Conservation (phyloP, 441 rosid genomes). For the Sinapis alba region DNA sequence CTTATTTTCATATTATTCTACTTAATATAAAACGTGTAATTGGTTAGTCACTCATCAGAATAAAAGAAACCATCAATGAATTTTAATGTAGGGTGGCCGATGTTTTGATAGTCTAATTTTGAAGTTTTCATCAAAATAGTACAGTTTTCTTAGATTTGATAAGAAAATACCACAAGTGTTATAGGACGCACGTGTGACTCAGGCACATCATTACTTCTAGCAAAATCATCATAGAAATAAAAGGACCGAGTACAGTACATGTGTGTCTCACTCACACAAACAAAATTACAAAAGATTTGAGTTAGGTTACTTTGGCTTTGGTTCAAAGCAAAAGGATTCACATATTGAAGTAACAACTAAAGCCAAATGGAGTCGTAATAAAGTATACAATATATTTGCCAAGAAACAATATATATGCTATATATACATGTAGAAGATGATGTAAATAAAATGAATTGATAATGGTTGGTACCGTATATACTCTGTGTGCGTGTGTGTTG, state of each 20-base stretch:
- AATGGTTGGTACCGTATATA: conserved; percentile 23
- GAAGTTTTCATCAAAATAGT: neutral
- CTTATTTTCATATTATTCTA: neutral
- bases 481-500: conserved; percentile 5
- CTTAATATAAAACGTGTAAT: neutral
- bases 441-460: conserved; percentile 13
- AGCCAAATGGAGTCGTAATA: conserved; percentile 26
- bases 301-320: conserved; percentile 38
- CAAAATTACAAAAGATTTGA: conserved; percentile 5
- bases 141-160: neutral
- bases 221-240: neutral
- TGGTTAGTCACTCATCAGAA: neutral
- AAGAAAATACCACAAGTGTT: neutral
- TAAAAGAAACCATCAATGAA: neutral
- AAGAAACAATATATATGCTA: neutral
- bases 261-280: conserved; percentile 8
- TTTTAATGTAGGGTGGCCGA: neutral
- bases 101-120: neutral
- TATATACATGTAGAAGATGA: neutral
- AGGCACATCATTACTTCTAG: conserved; percentile 1
- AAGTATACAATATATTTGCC: conserved; percentile 18
- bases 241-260: neutral
- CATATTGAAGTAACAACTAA: conserved; percentile 32
- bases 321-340: conserved; percentile 38
- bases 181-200: conserved; percentile 18